Percentiles rank a stretch among this genome's conserved stretches.
phyloP scores from a whole-genome alignment of 2,329 filamentous ascomycete genomes.

The Trichoderma oligosporum region DNA sequence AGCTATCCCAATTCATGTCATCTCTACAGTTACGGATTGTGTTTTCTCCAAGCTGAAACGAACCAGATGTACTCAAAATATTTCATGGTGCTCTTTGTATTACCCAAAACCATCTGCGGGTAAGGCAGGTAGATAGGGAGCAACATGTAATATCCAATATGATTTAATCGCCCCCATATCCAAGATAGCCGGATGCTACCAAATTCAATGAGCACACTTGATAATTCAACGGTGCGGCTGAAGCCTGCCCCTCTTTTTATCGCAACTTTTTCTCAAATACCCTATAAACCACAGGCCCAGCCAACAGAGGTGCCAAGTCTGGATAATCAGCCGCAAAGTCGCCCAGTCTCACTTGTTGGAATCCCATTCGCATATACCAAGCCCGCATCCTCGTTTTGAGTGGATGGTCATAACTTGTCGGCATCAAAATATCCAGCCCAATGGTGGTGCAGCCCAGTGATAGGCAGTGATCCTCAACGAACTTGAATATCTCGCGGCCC shows the following conservation, averaged over 20 bases:
- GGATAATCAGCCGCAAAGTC: slow-evolving; percentile 31
- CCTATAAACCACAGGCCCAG: slow-evolving; percentile 29
- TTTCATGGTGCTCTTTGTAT: too few relatives aligned
- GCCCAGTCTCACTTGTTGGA: slow-evolving; percentile 27
- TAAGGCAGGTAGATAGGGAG: too few relatives aligned
- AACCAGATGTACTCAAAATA: too few relatives aligned
- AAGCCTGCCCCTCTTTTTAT: background rate
- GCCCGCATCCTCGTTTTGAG: slow-evolving; percentile 28
- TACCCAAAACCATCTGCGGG: too few relatives aligned
- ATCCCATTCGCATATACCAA: slow-evolving; percentile 32
- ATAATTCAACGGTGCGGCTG: background rate
- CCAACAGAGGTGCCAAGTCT: slow-evolving; percentile 25
- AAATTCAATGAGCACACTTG: too few relatives aligned
- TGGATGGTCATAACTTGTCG: slow-evolving; percentile 27
- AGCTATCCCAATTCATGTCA: background rate
- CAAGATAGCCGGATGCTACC: background rate
- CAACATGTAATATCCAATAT: too few relatives aligned
- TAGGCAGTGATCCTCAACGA: slow-evolving; percentile 30
- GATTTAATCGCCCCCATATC: too few relatives aligned
- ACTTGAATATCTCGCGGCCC: slow-evolving; percentile 27
- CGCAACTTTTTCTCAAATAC: slow-evolving; percentile 29
- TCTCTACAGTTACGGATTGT: background rate
- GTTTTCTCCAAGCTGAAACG: background rate
- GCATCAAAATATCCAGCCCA: slow-evolving; percentile 31
- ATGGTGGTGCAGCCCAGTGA: slow-evolving; percentile 28